Evolutionary conservation across 768 basidiomycete species (phyloP), one percentile per base, ranked within the genome.

Genomic region (Pisolithus orientalis): DNA sequence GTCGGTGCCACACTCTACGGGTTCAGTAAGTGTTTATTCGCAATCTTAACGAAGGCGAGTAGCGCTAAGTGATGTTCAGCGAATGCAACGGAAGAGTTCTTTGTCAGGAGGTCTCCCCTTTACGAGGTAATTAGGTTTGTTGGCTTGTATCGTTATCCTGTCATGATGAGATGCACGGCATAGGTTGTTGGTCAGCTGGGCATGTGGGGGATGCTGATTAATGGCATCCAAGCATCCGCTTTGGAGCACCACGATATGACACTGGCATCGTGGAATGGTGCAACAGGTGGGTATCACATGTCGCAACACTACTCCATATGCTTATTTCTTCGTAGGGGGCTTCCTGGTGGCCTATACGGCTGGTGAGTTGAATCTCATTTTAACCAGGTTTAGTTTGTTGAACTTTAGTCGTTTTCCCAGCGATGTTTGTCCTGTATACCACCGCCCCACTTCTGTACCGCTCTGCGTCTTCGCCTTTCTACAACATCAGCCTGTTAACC

Each of bases 11-110:
- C 88, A 0, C 75, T 93, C 21, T 93, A 93, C 57, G 91, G 91
- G 43, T 83, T 92, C 66, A 88, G 89, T 91, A 61, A 54, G 84
- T 79, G 13, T 14, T 39, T 34, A 14, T 14, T 17, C 39, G 17
- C 37, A 38, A 42, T 28, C 39, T 51, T 5, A 13, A n/a, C 49
- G 11, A 4, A 8, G 27, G 13, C n/a, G 17, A 28, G 21, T 28
- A 37, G 16, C 9, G 38, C 50, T 32, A 8, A 53, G n/a, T 51
- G 57, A 3, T 39, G 46, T 34, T 29, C 56, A 91, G 90, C 87
- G 24, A 93, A 93, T 57, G 88, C 90, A 28, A 90, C 88, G 0
- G 91, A 94, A 65, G 91, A 93, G 63, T 88, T 87, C 67, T 81
- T 93, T 53, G 91, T 94, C 29, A 79, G 90, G 53, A 80, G 71